Evolutionary conservation across 192 early-diverging fungal genomes (phyloP), one percentile per base, ranked within the genome.

Genomic region (Backusella psychrophila): DNA sequence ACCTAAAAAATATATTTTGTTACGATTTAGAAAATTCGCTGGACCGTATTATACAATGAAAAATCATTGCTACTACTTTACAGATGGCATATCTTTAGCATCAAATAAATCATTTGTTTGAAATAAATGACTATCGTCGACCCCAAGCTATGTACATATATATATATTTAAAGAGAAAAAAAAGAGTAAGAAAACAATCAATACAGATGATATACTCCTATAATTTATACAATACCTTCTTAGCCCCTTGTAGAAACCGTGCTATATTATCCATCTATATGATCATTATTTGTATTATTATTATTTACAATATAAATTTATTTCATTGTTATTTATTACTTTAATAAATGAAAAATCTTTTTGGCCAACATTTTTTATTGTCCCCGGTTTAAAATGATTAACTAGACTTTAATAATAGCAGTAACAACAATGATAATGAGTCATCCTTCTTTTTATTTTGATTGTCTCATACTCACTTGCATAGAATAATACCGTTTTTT

Each of bases 101-200:
- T 94, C 92, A 69, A 90, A 93, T 33, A 94, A 77, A 77, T 94
- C 93, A 6, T 89, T 88, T 0, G 93, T 94, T 77, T 93, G 89
- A 75, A 94, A 94, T 75, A 93, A 82, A 73, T 93, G 91, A 14
- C 86, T 85, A 71, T 88, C 90, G 59, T 91, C 84, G 44, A 95
- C 82, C 1, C 94, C 94, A 53, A 95, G 87, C 84, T 90, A 33
- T 33, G 33, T 33, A 33, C 33, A 72, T 46, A 63, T 26, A 7
- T 59, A n/a, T 12, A 1, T 63, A 29, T 39, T 36, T 35, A 1
- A n/a, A 63, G 69, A 75, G 21, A 71, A 59, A 52, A n/a, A 78
- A 73, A 74, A 42, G 36, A 38, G 36, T 38, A 23, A 41, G 68
- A 38, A 39, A 14, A 41, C 6, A 41, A 36, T 70, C 31, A 41